Percentiles rank a stretch among this genome's conserved stretches.
These are phyloP conservation scores for Yamadazyma ubonensis DNA, from an alignment of 805 yeast genomes.

Conservation along the genomic window DNA sequence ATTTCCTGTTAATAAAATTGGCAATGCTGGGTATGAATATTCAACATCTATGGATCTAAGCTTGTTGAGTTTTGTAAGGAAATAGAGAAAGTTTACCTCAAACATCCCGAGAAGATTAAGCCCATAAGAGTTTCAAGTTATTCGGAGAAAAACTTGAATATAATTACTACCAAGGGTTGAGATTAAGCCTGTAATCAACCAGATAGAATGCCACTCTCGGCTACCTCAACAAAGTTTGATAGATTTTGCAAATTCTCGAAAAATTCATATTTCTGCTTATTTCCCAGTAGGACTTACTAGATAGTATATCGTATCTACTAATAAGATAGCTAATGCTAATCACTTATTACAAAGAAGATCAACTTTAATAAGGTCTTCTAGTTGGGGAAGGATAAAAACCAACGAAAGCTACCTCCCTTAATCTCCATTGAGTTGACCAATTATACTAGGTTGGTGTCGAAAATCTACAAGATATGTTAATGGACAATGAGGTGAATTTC, in stretches of 20 bases:
- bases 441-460: no score
- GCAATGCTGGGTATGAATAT: not conserved
- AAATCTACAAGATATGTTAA: no score
- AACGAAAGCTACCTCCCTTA: no score
- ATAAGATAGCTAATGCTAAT: constrained; percentile 61
- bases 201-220: constrained; percentile 65
- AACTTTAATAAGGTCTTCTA: constrained; percentile 68
- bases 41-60: not conserved
- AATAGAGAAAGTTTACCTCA: constrained; percentile 6
- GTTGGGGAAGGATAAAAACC: constrained; percentile 54
- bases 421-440: no score
- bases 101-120: constrained; percentile 38
- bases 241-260: constrained; percentile 54
- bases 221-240: constrained; percentile 48
- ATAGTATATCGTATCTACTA: constrained; percentile 51
- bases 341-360: constrained; percentile 57
- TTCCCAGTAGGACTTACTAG: constrained; percentile 63
- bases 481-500: no score
- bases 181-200: constrained; percentile 66
- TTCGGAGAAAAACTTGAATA: constrained; percentile 43
- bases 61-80: constrained; percentile 23
- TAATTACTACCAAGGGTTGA: constrained; percentile 51
- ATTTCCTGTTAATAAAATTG: not conserved
- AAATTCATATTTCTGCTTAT: constrained; percentile 67
- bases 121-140: constrained; percentile 81